Evolutionary conservation across 148 eudicot species (phyloP), one percentile per base, ranked within the genome.

Genomic region (Silene latifolia): DNA sequence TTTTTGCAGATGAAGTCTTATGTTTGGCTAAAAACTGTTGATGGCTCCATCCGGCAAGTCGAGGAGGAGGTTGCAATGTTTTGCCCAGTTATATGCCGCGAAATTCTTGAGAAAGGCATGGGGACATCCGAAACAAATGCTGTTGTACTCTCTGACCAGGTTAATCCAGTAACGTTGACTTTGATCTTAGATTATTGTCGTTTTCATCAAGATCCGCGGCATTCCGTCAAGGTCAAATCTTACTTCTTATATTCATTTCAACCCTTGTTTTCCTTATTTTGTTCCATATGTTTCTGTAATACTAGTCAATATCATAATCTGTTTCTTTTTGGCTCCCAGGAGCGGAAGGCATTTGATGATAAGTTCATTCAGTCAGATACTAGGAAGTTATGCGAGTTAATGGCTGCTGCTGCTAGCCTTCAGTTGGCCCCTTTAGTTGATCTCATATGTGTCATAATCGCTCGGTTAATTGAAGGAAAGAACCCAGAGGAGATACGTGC

Each of bases 41-140:
- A 89, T 85, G 94, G 94, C 63, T 87, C 89, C 24, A 88, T 88
- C 58, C 94, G 88, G 82, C 89, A 92, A 88, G 94, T 88, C 12
- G 97, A 92, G 85, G 89, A 88, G 83, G 92, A 89, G 78, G 92
- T 92, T 86, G 97, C 97, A 60, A 83, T 92, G 94, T 88, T 85
- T 87, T 89, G 92, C 67, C 94, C 94, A 44, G 76, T 86, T 82
- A 88, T 92, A 83, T 86, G 92, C 73, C 84, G 86, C 68, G 94
- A 92, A 80, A 86, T 92, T 77, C 88, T 92, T 80, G 90, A 88
- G 70, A 85, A 87, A 70, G 85, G 91, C 74, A 81, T 82, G 82
- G 97, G 97, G 78, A 87, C 88, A 70, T 92, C 89, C 74, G 88
- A 89, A 79, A 85, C 82, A 79, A 86, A 89, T 85, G 90, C 94